Base-by-base conservation (phyloP, 768 basidiomycete species). In the Lactifluus rugatus region DNA sequence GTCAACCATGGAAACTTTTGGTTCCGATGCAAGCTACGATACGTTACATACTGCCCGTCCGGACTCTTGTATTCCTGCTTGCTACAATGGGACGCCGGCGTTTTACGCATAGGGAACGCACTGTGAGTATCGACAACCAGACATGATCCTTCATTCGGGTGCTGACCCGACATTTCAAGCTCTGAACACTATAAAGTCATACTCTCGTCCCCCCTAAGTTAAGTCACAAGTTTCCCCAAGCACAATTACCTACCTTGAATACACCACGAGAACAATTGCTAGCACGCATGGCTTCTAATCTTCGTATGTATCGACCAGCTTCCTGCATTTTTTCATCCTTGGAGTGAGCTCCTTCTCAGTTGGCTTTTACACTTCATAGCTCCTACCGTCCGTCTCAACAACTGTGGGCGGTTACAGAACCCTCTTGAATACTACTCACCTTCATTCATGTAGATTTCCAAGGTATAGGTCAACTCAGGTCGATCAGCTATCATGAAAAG, bases 361-460 rank as follows among this genome's bases (percentile, higher is more conserved):
- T 11, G 21, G 31, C n/a, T 13, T 11, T 48, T 45, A 9, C 36
- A 11, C n/a, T 39, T 36, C 8, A 16, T 25, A 57, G 60, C 57
- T n/a, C 50, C 57, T 8, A 59, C 54, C 6, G 61, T 64, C 37
- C 52, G 55, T 25, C 61, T 64, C 50, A 62, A 64, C 42, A 62
- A 64, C 52, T 16, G 63, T 56, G 32, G 8, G 63, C 54, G 26
- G 16, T 25, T 14, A 21, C 21, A 17, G 21, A 25, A 16, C 2
- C 36, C 2, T 21, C 21, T 23, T 44, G 6, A 26, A 31, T 11
- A 8, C 41, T 16, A 26, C 52, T 58, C 9, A 62, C 16, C 19
- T 36, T 10, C 16, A 9, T 39, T 19, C 17, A 54, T 17, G 19
- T 41, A 64, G 63, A 58, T 41, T 19, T 56, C 31, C 63, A 64